These are phyloP conservation scores for Arachnomyces sp. DNA, from an alignment of 2,329 filamentous ascomycete genomes.

Conservation along the genomic window DNA sequence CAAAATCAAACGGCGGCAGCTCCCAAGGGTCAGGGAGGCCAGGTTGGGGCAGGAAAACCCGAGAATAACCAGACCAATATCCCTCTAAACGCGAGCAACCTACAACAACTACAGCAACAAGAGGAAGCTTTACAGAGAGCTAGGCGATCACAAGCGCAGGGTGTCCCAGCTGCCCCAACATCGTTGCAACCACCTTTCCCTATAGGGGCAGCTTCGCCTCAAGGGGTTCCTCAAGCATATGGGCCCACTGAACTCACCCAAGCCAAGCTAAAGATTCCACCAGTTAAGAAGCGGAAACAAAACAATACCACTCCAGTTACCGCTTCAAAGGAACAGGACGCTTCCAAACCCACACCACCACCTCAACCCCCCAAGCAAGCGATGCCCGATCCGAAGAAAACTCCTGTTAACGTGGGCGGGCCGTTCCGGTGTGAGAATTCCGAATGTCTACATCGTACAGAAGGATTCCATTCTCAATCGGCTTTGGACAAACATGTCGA, in stretches of 20 bases:
- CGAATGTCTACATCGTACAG: conserved; percentile 46
- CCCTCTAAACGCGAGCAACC: conserved; percentile 38
- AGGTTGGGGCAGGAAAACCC: conserved; percentile 14
- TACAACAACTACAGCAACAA: conserved; percentile 42
- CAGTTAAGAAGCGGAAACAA: conserved; percentile 51
- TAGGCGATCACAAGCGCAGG: conserved; percentile 30
- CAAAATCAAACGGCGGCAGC: conserved; percentile 13
- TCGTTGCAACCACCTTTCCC: conserved; percentile 47
- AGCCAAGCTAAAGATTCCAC: conserved; percentile 52
- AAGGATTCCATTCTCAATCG: conserved; percentile 48
- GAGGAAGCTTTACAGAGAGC: conserved; percentile 36
- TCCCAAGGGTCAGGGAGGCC: conserved; percentile 21
- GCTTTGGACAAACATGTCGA: conserved; percentile 50
- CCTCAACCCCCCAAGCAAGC: conserved; percentile 24
- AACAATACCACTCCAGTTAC: conserved; percentile 31
- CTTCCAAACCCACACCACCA: conserved; percentile 22
- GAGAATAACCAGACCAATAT: conserved; percentile 21
- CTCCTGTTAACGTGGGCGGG: conserved; percentile 32
- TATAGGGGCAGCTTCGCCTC: conserved; percentile 45
- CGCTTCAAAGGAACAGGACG: conserved; percentile 17
- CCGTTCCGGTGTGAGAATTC: conserved; percentile 47
- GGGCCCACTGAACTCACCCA: conserved; percentile 45
- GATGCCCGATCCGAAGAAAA: conserved; percentile 34
- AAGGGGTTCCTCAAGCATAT: conserved; percentile 52
- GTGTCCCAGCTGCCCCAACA: conserved; percentile 42